These are phyloP conservation scores for Colletotrichum paranaense DNA, from an alignment of 2,329 filamentous ascomycete species.

Conservation along the genomic window DNA sequence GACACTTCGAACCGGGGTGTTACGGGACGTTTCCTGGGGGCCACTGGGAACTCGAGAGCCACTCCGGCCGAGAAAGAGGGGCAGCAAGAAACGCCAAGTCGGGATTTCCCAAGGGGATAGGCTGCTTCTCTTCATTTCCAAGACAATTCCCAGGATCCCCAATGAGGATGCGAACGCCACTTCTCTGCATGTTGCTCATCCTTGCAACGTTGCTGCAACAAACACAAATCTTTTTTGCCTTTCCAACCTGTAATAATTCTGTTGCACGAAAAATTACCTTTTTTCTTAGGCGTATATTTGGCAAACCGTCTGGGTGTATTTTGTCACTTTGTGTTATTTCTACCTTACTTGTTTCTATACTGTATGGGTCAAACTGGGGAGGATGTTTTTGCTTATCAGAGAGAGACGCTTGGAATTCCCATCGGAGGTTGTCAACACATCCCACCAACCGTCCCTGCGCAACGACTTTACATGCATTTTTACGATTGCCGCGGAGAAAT, in stretches of 20 bases:
- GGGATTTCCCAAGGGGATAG: not conserved
- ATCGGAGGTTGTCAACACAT: not conserved
- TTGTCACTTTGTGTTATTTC: not conserved
- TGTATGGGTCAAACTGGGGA: not conserved
- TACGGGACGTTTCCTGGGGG: not conserved
- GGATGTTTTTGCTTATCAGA: conserved; percentile 16
- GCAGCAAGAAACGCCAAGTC: conserved; percentile 12
- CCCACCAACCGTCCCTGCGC: not conserved
- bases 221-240: not conserved
- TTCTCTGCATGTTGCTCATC: not conserved
- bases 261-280: conserved; percentile 18
- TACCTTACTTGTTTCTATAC: not conserved
- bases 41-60: not conserved
- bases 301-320: conserved; percentile 22
- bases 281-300: conserved; percentile 11
- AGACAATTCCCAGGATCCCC: not conserved
- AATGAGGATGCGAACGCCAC: not conserved
- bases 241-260: conserved; percentile 30
- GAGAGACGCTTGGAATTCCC: not conserved
- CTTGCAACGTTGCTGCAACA: conserved; percentile 3
- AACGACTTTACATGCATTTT: conserved; percentile 28
- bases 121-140: not conserved
- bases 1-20: conserved; percentile 2
- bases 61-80: conserved; percentile 33
- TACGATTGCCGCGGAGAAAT: conserved; percentile 18